phyloP scores from a whole-genome alignment of 371 early-diverging fungal genomes.

The Lichtheimia ramosa region DNA sequence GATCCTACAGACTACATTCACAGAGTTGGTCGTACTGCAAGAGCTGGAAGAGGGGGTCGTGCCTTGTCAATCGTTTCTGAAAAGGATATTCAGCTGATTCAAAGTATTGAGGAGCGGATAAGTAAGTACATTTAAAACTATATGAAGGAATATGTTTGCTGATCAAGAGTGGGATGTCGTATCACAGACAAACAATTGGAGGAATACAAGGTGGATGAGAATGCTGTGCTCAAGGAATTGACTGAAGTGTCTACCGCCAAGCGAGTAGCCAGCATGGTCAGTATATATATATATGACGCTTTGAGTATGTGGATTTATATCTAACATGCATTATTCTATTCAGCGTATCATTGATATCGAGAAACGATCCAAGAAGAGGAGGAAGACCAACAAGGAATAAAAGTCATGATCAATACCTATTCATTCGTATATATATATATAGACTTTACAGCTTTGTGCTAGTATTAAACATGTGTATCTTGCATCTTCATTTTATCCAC shows the following conservation, averaged over 20 bases:
- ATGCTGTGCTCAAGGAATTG: constrained; percentile 77
- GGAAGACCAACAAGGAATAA: background rate
- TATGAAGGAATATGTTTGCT: background rate
- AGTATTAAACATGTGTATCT: too few species aligned
- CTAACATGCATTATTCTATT: background rate
- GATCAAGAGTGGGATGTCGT: too few species aligned
- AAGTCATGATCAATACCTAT: too few species aligned
- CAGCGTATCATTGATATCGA: background rate
- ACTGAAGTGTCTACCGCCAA: constrained; percentile 88
- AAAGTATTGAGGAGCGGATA: constrained; percentile 85
- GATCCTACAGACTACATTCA: constrained; percentile 98
- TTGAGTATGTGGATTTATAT: too few species aligned
- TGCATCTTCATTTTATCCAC: too few species aligned
- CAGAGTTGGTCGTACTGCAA: constrained; percentile 98
- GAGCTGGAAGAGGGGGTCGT: constrained; percentile 91
- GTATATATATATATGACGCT: constrained; percentile 24
- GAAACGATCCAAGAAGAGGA: background rate
- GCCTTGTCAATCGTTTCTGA: constrained; percentile 93
- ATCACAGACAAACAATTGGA: constrained; percentile 73
- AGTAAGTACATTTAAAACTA: constrained; percentile 34
- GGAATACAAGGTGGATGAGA: constrained; percentile 76
- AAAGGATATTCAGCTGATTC: constrained; percentile 86
- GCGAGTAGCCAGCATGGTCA: constrained; percentile 87
- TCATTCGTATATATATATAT: too few species aligned
- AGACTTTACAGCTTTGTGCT: too few species aligned